A percentile compares a stretch with the other conserved stretches of the same genome.
Conservation (phyloP, 1,284 basidiomycete genomes). For the Sanghuangporus weigelae region DNA sequence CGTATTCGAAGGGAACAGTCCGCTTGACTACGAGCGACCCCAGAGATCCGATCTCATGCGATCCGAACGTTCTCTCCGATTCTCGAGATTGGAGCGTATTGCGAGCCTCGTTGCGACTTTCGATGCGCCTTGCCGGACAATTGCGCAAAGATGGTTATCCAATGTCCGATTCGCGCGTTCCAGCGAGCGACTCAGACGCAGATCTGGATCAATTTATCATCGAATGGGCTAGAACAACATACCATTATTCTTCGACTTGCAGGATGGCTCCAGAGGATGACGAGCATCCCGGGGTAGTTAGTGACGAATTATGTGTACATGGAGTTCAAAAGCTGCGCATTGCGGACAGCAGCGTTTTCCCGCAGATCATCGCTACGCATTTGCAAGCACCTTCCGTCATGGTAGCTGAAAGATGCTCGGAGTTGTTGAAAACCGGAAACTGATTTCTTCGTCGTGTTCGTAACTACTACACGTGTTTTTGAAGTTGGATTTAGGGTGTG, state of each 20-base stretch:
- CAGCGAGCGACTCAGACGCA: slow-evolving; percentile 22
- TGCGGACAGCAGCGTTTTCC: slow-evolving; percentile 38
- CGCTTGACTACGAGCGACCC: slow-evolving; percentile 24
- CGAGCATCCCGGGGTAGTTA: slow-evolving; percentile 38
- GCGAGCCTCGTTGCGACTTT: background rate
- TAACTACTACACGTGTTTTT: no score
- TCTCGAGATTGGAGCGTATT: background rate
- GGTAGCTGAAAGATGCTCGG: slow-evolving; percentile 34
- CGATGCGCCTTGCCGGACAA: background rate
- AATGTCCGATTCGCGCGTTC: slow-evolving; percentile 28
- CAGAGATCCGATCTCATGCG: background rate
- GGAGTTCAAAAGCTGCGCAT: slow-evolving; percentile 37
- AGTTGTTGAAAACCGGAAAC: slow-evolving; percentile 2
- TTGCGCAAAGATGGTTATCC: slow-evolving; percentile 11
- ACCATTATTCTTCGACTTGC: slow-evolving; percentile 34
- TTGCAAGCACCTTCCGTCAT: slow-evolving; percentile 32
- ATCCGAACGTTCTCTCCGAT: background rate
- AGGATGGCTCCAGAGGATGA: slow-evolving; percentile 33
- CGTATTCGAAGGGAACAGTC: slow-evolving; percentile 30
- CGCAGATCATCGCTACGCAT: slow-evolving; percentile 31
- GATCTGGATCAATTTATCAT: slow-evolving; percentile 28
- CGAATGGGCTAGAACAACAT: slow-evolving; percentile 27
- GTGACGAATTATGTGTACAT: slow-evolving; percentile 43
- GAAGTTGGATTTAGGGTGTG: no score
- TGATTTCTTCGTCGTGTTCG: no score